Percentiles rank a stretch among this genome's conserved stretches.
These are phyloP conservation scores for Glaciozyma antarctica DNA, from an alignment of 768 basidiomycete species.

Conservation along the genomic window DNA sequence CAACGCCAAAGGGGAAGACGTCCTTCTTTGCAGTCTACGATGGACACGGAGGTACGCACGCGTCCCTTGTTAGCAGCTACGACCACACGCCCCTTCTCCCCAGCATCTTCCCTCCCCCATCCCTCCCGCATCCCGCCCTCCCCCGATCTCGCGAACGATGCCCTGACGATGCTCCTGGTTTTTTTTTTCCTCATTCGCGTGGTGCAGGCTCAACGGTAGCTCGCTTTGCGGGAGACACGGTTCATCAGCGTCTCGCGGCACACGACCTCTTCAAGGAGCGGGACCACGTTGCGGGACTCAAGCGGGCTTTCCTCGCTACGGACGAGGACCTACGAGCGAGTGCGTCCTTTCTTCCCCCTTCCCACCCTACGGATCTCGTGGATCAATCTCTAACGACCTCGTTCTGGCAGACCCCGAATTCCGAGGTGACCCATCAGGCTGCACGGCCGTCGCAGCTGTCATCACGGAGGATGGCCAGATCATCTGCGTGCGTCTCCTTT, in stretches of 20 bases:
- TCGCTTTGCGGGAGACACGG: constrained; percentile 70
- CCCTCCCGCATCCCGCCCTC: background rate
- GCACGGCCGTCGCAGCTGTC: constrained; percentile 84
- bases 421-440: constrained; percentile 85
- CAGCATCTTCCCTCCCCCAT: constrained; percentile 8
- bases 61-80: constrained; percentile 9
- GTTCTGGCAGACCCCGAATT: constrained; percentile 63
- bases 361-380: too few species aligned
- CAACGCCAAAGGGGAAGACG: constrained; percentile 21
- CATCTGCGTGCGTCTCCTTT: constrained; percentile 37
- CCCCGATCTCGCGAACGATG: background rate
- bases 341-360: constrained; percentile 38
- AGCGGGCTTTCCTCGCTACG: constrained; percentile 79
- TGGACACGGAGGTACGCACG: constrained; percentile 82
- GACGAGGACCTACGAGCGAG: constrained; percentile 87
- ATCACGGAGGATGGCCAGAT: constrained; percentile 68
- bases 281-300: constrained; percentile 67
- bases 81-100: too few species aligned
- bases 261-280: constrained; percentile 63
- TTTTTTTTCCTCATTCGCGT: background rate
- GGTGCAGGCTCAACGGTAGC: constrained; percentile 67
- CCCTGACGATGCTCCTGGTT: background rate
- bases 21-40: constrained; percentile 96
- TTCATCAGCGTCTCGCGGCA: constrained; percentile 64
- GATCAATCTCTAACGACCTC: background rate